Conservation (phyloP, 1,284 basidiomycete species). For the Gomphus bonarii region DNA sequence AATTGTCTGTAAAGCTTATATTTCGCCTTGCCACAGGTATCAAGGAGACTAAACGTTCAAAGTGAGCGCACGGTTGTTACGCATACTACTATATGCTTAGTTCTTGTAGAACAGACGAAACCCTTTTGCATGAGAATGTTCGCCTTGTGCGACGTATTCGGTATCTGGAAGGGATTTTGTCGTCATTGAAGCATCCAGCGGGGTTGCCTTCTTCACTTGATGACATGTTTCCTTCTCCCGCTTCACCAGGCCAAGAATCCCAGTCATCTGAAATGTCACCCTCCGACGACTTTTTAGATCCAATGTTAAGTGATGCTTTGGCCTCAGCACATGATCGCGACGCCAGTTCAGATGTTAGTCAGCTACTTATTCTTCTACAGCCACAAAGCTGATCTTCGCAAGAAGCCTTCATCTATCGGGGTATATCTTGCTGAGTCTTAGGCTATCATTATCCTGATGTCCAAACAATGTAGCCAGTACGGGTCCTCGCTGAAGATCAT, state of each 20-base stretch:
- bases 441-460: background rate
- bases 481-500: background rate
- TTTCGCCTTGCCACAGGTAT: background rate
- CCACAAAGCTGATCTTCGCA: background rate
- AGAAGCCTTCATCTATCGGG: background rate
- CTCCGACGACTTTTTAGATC: background rate
- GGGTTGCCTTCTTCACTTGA: background rate
- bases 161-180: background rate
- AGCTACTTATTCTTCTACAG: background rate
- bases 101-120: background rate
- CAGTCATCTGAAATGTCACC: background rate
- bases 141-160: slow-evolving; percentile 5
- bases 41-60: slow-evolving; percentile 1
- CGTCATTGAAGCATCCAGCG: background rate
- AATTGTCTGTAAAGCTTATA: background rate
- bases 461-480: background rate
- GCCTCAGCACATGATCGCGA: background rate
- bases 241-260: background rate
- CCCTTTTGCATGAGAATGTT: slow-evolving; percentile 1
- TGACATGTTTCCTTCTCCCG: background rate
- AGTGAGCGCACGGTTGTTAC: background rate
- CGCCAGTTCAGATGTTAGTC: background rate
- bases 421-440: background rate
- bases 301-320: background rate
- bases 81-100: background rate